A percentile compares a stretch with the other conserved stretches of the same genome.
These are phyloP conservation scores for Xylona heveae DNA, from an alignment of 495 filamentous ascomycete genomes.

Conservation along the genomic window DNA sequence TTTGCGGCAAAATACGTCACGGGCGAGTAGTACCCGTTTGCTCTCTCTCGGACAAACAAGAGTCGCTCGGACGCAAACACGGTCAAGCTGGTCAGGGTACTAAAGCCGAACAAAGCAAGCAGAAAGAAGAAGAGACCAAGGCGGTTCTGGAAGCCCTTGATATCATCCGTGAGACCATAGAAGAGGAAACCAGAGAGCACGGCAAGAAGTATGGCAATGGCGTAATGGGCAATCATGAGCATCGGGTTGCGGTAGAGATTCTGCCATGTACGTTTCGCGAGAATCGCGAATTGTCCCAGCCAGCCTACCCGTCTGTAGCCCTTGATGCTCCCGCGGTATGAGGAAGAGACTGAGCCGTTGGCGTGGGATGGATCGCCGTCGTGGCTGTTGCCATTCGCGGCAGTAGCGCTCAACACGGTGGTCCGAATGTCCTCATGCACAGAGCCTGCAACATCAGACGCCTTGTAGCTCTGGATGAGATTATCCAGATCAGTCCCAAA, in stretches of 20 bases:
- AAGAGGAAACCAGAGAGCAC: constrained; percentile 90
- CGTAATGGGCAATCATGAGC: constrained; percentile 97
- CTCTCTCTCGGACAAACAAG: constrained; percentile 80
- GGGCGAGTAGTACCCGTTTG: constrained; percentile 95
- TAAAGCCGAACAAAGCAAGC: constrained; percentile 88
- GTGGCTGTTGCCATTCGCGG: constrained; percentile 50
- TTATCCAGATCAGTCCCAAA: constrained; percentile 60
- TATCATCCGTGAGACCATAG: constrained; percentile 88
- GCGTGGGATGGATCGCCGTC: constrained; percentile 17
- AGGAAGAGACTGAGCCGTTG: constrained; percentile 21
- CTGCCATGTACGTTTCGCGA: constrained; percentile 82
- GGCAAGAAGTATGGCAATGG: constrained; percentile 88
- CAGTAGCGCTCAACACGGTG: constrained; percentile 33
- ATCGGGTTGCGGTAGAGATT: constrained; percentile 97
- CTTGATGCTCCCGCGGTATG: constrained; percentile 43
- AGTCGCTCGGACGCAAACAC: constrained; percentile 88
- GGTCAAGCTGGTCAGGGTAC: constrained; percentile 77
- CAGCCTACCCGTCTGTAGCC: constrained; percentile 68
- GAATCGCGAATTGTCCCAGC: constrained; percentile 62
- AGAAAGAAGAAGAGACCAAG: constrained; percentile 98
- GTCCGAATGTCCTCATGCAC: constrained; percentile 66
- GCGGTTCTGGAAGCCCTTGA: constrained; percentile 93
- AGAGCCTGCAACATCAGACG: constrained; percentile 55
- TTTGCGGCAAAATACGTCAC: constrained; percentile 93
- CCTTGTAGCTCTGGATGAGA: constrained; percentile 49